Evolutionary conservation across 441 rosid species (phyloP).

Genomic region (Theobroma grandiflorum): DNA sequence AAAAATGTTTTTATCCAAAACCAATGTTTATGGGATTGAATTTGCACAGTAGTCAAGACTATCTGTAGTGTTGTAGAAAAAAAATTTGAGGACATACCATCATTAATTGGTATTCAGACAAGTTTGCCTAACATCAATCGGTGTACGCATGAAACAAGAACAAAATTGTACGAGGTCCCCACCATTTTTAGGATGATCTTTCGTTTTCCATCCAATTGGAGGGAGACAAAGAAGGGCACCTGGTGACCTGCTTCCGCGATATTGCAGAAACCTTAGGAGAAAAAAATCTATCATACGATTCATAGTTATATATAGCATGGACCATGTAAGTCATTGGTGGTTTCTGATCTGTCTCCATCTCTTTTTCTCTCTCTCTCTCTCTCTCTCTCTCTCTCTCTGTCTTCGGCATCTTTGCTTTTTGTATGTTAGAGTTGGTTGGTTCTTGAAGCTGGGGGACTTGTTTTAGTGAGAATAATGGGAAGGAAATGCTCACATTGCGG

Average conservation of each 20-base stretch:
- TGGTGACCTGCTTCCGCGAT: too few relatives aligned
- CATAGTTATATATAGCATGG: too few relatives aligned
- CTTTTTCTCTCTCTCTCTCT: too few relatives aligned
- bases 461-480: constrained; percentile 24
- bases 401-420: background rate
- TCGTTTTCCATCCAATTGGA: background rate
- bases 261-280: too few relatives aligned
- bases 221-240: background rate
- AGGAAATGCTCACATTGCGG: constrained; percentile 47
- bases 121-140: background rate
- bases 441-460: background rate
- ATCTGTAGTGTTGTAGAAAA: too few relatives aligned
- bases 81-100: background rate
- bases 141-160: background rate
- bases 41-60: too few relatives aligned
- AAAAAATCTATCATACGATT: too few relatives aligned
- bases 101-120: background rate
- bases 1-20: too few relatives aligned
- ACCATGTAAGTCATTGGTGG: background rate
- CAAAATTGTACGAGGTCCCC: background rate
- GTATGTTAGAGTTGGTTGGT: background rate
- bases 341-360: too few relatives aligned
- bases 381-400: background rate
- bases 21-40: too few relatives aligned
- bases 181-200: background rate